Conservation (phyloP, 2,329 filamentous ascomycete species). For the Fusarium pseudograminearum region DNA sequence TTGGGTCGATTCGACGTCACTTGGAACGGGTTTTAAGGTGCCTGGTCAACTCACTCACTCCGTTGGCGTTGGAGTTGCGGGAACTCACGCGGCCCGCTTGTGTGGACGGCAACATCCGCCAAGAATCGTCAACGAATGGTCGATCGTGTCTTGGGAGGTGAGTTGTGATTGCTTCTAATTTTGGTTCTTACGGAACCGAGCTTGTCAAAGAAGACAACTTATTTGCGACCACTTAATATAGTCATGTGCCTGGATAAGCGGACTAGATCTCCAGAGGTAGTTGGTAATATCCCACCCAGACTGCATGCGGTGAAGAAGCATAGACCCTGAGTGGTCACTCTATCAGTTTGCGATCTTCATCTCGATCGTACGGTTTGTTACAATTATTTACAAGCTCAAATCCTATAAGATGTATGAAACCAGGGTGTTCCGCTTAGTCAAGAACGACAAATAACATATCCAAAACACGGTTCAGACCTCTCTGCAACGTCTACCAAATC, state of each 20-base stretch:
- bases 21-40: not conserved
- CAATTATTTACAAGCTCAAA: not conserved
- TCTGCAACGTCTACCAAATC: not conserved
- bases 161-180: not conserved
- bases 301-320: not conserved
- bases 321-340: not conserved
- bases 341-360: not conserved
- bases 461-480: not conserved
- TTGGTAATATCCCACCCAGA: not conserved
- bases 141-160: not conserved
- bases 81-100: constrained; percentile 30
- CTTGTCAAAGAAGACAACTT: not conserved
- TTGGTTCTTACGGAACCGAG: not conserved
- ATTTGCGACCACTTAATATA: too few species aligned
- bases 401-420: not conserved
- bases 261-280: not conserved
- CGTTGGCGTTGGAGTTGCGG: constrained; percentile 24
- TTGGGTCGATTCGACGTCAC: constrained; percentile 24
- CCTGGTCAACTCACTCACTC: not conserved
- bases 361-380: not conserved
- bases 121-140: not conserved
- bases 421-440: not conserved
- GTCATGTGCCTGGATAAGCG: not conserved
- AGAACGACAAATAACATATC: not conserved
- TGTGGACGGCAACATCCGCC: constrained; percentile 28